These are phyloP conservation scores for Echites panduratus DNA, from an alignment of 257 asterid species.

Conservation along the genomic window DNA sequence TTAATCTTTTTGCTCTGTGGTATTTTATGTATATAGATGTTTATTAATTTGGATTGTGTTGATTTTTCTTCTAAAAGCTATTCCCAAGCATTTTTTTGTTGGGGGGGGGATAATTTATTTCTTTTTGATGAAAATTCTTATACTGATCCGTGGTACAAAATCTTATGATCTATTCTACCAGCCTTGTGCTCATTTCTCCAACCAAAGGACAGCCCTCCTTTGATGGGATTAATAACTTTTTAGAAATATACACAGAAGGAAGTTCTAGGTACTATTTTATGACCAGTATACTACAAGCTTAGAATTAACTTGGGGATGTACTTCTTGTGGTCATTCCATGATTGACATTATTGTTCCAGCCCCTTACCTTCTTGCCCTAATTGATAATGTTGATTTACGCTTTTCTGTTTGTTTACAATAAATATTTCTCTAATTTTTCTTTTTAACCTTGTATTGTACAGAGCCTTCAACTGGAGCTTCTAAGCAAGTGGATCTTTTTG, in stretches of 20 bases:
- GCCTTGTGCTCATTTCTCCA: neutral
- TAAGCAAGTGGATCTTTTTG: constrained; percentile 76
- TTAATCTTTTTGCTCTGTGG: neutral
- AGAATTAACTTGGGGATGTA: neutral
- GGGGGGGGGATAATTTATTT: neutral
- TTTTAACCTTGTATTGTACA: constrained; percentile 27
- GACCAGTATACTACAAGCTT: neutral
- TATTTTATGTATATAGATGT: neutral
- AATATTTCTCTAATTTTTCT: neutral
- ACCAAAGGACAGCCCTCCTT: neutral
- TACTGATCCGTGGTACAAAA: neutral
- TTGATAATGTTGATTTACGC: neutral
- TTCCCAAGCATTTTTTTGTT: neutral
- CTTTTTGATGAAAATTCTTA: neutral
- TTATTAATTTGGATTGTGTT: neutral
- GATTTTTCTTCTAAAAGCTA: neutral
- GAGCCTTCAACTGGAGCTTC: constrained; percentile 56
- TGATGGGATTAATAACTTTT: neutral
- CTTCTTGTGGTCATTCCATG: neutral
- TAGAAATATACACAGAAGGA: neutral
- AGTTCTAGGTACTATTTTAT: neutral
- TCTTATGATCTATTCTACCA: neutral
- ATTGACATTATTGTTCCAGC: neutral
- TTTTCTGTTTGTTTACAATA: neutral
- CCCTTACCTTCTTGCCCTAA: neutral